Conservation (phyloP, 2,329 filamentous ascomycete genomes). For the Ophiostoma quercus region DNA sequence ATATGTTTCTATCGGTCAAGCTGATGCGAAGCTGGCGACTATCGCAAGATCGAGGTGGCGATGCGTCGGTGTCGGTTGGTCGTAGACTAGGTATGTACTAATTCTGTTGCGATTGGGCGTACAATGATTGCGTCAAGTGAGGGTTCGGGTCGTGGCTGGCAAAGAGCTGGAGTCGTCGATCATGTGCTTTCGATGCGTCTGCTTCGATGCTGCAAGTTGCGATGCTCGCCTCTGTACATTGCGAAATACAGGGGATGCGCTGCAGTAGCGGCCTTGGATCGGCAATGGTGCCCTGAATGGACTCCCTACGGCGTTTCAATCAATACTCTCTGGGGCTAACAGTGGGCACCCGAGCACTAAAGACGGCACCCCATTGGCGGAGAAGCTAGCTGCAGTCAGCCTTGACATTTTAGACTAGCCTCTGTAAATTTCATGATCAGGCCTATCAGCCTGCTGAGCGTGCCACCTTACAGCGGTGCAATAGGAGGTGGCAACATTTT, state of each 20-base stretch:
- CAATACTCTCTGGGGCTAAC: background rate
- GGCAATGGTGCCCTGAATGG: background rate
- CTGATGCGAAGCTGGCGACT: background rate
- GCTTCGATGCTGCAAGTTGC: background rate
- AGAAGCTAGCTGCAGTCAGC: background rate
- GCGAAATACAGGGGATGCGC: background rate
- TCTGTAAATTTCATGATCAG: background rate
- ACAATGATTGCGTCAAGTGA: background rate
- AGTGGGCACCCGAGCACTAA: background rate
- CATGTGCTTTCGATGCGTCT: background rate
- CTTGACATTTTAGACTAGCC: background rate
- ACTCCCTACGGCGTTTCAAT: slow-evolving; percentile 2
- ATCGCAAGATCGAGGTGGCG: background rate
- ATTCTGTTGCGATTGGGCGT: background rate
- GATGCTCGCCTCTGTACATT: background rate
- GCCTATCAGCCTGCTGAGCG: slow-evolving; percentile 1
- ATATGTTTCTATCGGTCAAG: background rate
- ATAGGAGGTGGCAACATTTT: slow-evolving; percentile 10
- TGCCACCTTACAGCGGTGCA: background rate
- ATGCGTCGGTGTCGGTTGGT: background rate
- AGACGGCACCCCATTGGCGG: background rate
- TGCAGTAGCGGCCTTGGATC: background rate
- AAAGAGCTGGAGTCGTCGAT: background rate
- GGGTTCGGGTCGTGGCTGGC: background rate
- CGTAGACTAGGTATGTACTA: background rate